Evolutionary conservation across 768 basidiomycete species (phyloP).

Genomic region (Leucogyrophana mollusca): DNA sequence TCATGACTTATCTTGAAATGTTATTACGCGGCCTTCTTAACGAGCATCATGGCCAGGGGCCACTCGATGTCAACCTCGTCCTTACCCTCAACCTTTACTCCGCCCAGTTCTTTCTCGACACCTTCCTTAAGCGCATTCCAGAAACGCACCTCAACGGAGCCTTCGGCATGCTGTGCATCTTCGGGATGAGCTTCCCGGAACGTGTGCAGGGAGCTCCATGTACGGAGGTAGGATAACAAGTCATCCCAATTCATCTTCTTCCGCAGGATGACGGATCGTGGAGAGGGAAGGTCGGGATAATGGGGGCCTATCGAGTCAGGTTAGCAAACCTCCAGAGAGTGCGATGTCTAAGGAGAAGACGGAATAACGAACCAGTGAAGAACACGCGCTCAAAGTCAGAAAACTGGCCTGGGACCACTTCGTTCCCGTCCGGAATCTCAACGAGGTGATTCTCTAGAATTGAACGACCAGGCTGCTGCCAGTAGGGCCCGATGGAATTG

Average conservation of each 20-base stretch:
- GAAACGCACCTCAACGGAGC: conserved; percentile 66
- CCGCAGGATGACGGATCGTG: conserved; percentile 47
- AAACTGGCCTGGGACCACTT: conserved; percentile 33
- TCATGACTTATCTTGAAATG: too few relatives aligned
- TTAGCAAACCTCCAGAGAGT: conserved; percentile 11
- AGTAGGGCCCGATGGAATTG: conserved; percentile 63
- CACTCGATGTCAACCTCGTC: conserved; percentile 38
- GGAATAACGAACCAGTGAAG: conserved; percentile 48
- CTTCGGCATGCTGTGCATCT: conserved; percentile 47
- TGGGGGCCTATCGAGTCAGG: conserved; percentile 39
- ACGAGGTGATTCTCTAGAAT: conserved; percentile 70
- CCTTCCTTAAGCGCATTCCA: conserved; percentile 52
- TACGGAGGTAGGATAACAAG: conserved; percentile 66
- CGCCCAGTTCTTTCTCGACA: conserved; percentile 21
- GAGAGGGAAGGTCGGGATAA: conserved; percentile 35
- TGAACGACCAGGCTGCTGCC: conserved; percentile 74
- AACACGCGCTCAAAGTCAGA: conserved; percentile 50
- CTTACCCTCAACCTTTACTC: conserved; percentile 16
- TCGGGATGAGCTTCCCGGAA: conserved; percentile 63
- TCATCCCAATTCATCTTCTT: conserved; percentile 64
- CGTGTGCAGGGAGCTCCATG: conserved; percentile 68
- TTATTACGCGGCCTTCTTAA: conserved; percentile 6
- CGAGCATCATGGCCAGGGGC: conserved; percentile 32
- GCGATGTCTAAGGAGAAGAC: conserved; percentile 7
- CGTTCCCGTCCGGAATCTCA: conserved; percentile 59